These are phyloP conservation scores for Brassica balearica DNA, from an alignment of 441 rosid species.

Conservation along the genomic window DNA sequence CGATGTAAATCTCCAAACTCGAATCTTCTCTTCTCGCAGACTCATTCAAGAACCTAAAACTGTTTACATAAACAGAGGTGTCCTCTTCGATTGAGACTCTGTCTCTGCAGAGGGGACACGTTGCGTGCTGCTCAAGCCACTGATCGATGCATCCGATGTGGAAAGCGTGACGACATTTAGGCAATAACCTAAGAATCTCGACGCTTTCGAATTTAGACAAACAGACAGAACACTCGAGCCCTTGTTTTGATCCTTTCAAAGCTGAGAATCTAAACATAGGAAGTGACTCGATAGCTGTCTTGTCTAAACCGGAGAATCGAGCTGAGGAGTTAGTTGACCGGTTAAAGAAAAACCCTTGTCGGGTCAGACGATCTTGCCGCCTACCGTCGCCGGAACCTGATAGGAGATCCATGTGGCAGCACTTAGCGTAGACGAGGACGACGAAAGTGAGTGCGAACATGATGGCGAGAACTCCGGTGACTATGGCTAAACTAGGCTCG, in stretches of 20 bases:
- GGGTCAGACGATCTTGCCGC: slow-evolving; percentile 27
- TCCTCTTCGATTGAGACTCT: slow-evolving; percentile 43
- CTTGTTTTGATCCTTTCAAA: slow-evolving; percentile 62
- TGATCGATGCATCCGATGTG: slow-evolving; percentile 67
- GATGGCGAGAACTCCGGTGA: slow-evolving; percentile 67
- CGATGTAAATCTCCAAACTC: no score
- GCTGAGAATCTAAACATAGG: slow-evolving; percentile 69
- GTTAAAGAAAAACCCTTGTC: slow-evolving; percentile 40
- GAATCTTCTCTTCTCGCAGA: no score
- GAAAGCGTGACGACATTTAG: slow-evolving; percentile 68
- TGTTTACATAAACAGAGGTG: no score
- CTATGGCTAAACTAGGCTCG: slow-evolving; percentile 81
- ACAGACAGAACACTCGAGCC: slow-evolving; percentile 72
- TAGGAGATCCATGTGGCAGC: slow-evolving; percentile 54
- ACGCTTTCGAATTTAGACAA: slow-evolving; percentile 61
- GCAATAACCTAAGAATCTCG: slow-evolving; percentile 59
- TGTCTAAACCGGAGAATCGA: slow-evolving; percentile 70
- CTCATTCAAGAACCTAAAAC: no score
- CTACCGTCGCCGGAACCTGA: slow-evolving; percentile 30
- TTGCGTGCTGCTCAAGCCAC: slow-evolving; percentile 72
- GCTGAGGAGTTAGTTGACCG: slow-evolving; percentile 46
- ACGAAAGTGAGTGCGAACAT: slow-evolving; percentile 65
- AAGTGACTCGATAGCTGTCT: slow-evolving; percentile 61
- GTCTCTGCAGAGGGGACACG: slow-evolving; percentile 68
- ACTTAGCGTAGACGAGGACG: slow-evolving; percentile 67